A percentile compares a stretch with the other conserved stretches of the same genome.
Evolutionary conservation across 129 eudicot species (phyloP).

Genomic region (Flaveria brownii): DNA sequence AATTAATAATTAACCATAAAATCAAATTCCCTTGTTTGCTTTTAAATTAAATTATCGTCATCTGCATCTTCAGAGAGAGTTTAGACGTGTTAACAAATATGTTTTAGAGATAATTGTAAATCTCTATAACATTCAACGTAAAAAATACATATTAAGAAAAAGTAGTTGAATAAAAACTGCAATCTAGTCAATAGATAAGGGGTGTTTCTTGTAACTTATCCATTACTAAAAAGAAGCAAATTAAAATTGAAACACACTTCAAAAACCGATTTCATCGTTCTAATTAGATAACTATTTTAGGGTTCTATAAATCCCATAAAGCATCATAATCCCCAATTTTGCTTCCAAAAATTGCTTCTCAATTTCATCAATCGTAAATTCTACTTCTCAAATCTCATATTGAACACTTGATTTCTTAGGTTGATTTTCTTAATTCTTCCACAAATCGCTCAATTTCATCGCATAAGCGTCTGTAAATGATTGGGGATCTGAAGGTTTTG

Average conservation of each 20-base stretch:
- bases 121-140: too few species aligned
- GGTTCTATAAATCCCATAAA: constrained; percentile 26
- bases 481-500: constrained; percentile 34
- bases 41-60: not conserved
- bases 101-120: too few species aligned
- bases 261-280: not conserved
- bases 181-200: not conserved
- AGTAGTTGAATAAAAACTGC: not conserved
- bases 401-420: constrained; percentile 11
- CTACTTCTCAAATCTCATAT: constrained; percentile 8
- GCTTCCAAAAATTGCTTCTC: not conserved
- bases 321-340: constrained; percentile 15
- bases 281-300: not conserved
- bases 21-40: not conserved
- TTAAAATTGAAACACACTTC: not conserved
- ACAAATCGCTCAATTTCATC: constrained; percentile 17
- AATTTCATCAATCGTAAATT: not conserved
- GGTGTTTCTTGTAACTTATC: not conserved
- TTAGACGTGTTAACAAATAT: too few species aligned
- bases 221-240: not conserved
- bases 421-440: not conserved
- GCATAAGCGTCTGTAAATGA: constrained; percentile 18
- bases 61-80: not conserved
- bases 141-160: not conserved
- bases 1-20: not conserved